phyloP scores from a whole-genome alignment of 441 rosid genomes.

The Erodium chrysanthum region DNA sequence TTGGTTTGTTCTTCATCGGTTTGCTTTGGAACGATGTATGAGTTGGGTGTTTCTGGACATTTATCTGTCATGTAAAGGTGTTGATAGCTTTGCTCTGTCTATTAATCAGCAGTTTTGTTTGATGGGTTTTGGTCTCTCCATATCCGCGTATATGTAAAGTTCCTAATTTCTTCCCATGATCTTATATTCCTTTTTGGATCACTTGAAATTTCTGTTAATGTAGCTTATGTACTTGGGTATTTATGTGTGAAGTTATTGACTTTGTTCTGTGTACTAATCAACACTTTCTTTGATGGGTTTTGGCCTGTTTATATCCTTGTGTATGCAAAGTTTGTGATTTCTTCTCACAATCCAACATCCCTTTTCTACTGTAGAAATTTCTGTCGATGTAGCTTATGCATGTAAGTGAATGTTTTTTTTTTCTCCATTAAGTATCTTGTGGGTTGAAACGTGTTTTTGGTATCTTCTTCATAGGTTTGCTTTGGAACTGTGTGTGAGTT shows the following conservation, averaged over 20 bases:
- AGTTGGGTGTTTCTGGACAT: neutral
- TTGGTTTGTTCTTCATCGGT: neutral
- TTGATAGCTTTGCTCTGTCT: neutral
- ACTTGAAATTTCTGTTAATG: neutral
- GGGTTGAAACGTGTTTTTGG: too few species aligned
- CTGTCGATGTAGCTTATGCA: too few species aligned
- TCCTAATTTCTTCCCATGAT: neutral
- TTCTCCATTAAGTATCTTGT: too few species aligned
- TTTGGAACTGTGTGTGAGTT: neutral
- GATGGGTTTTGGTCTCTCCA: too few species aligned
- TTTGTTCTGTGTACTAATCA: neutral
- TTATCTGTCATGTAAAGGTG: neutral
- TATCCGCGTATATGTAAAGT: too few species aligned
- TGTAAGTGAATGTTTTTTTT: too few species aligned
- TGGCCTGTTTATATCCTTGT: neutral
- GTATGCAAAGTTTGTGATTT: too few species aligned
- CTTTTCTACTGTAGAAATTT: too few species aligned
- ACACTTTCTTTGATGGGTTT: neutral
- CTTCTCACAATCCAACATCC: too few species aligned
- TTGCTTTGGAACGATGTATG: neutral
- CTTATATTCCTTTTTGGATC: neutral
- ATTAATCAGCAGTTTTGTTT: too few species aligned
- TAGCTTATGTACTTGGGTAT: neutral
- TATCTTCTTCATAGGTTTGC: too few species aligned
- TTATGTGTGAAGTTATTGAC: neutral